phyloP scores from a whole-genome alignment of 768 basidiomycete genomes.

The Neoboletus brunneissimus region DNA sequence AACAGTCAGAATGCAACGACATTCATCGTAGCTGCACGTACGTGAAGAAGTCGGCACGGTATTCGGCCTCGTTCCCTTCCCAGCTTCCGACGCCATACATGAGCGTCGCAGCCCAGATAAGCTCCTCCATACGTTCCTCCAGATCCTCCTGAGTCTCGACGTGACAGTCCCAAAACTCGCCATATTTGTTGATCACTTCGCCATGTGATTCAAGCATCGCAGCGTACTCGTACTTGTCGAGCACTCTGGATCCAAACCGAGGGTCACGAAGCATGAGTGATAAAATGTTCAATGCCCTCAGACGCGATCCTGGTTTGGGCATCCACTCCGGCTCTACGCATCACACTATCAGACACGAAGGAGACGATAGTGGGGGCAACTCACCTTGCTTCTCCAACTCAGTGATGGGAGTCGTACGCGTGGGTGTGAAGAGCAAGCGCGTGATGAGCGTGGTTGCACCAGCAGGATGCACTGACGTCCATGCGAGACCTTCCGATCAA shows the following conservation, averaged over 20 bases:
- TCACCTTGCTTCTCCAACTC: constrained; percentile 22
- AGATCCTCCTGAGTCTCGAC: constrained; percentile 37
- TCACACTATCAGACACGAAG: background rate
- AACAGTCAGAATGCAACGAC: constrained; percentile 3
- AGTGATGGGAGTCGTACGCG: constrained; percentile 19
- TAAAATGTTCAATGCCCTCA: constrained; percentile 49
- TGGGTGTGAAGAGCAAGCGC: constrained; percentile 29
- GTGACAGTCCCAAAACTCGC: constrained; percentile 46
- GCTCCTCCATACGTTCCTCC: constrained; percentile 56
- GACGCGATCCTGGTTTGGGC: constrained; percentile 33
- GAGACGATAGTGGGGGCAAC: background rate
- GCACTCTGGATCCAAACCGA: constrained; percentile 28
- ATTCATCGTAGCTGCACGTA: constrained; percentile 33
- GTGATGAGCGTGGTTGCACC: constrained; percentile 37
- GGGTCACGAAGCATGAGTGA: constrained; percentile 53
- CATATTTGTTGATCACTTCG: constrained; percentile 41
- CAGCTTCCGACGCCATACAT: constrained; percentile 63
- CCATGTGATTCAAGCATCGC: constrained; percentile 38
- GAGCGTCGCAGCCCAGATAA: constrained; percentile 54
- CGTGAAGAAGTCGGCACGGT: constrained; percentile 68
- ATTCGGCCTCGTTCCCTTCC: constrained; percentile 34
- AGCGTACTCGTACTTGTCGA: constrained; percentile 36
- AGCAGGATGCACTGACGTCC: constrained; percentile 48
- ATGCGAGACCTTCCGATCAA: constrained; percentile 52
- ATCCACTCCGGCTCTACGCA: constrained; percentile 23